phyloP scores from a whole-genome alignment of 495 filamentous ascomycete species.

The Penicillium diatomitis region DNA sequence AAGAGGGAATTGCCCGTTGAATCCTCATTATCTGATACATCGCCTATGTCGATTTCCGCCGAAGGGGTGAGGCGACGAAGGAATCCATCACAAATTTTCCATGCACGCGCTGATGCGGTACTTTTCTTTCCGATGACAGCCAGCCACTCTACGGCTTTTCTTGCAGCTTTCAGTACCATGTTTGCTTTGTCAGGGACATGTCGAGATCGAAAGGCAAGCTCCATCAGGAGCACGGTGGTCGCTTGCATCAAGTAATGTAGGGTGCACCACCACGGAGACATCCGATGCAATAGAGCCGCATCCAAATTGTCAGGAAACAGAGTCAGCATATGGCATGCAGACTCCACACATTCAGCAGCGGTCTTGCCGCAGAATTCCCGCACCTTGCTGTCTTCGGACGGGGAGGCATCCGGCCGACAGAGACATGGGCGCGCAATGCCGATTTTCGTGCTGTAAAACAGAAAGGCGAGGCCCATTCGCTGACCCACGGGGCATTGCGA shows the following conservation, averaged over 20 bases:
- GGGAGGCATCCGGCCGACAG: slow-evolving; percentile 40
- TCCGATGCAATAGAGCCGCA: slow-evolving; percentile 34
- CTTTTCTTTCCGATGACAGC: slow-evolving; percentile 31
- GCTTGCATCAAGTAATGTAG: slow-evolving; percentile 57
- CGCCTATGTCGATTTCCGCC: slow-evolving; percentile 19
- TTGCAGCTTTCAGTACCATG: slow-evolving; percentile 43
- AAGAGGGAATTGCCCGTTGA: slow-evolving; percentile 9
- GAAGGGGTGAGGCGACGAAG: slow-evolving; percentile 36
- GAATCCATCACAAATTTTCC: slow-evolving; percentile 41
- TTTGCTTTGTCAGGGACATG: slow-evolving; percentile 46
- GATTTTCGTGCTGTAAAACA: slow-evolving; percentile 51
- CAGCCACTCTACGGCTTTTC: slow-evolving; percentile 48
- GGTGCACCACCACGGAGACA: slow-evolving; percentile 54
- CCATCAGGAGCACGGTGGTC: slow-evolving; percentile 47
- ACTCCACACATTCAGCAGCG: slow-evolving; percentile 47
- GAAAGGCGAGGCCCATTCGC: slow-evolving; percentile 42
- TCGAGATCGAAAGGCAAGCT: slow-evolving; percentile 44
- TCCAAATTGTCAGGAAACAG: slow-evolving; percentile 42
- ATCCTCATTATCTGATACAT: slow-evolving; percentile 19
- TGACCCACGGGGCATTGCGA: slow-evolving; percentile 24
- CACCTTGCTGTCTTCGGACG: slow-evolving; percentile 21
- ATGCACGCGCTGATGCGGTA: slow-evolving; percentile 18
- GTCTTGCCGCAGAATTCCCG: slow-evolving; percentile 42
- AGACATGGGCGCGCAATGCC: slow-evolving; percentile 53
- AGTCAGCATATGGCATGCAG: slow-evolving; percentile 45